Evolutionary conservation across 305 asterid genomes (phyloP).

Genomic region (Withania somnifera): DNA sequence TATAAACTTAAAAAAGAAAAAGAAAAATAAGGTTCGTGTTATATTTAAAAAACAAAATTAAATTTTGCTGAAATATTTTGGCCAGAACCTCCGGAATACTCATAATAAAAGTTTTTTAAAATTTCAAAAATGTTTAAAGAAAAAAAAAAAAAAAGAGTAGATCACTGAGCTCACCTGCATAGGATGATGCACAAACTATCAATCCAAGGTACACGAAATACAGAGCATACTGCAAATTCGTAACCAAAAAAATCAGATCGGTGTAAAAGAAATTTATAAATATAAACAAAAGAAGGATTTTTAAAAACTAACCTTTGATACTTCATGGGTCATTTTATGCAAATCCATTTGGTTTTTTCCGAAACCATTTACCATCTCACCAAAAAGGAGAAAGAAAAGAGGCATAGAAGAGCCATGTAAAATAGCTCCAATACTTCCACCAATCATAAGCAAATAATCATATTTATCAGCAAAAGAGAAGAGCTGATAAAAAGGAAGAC

Average conservation of each 20-base stretch:
- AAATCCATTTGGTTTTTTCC: constrained; percentile 94
- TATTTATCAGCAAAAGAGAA: constrained; percentile 81
- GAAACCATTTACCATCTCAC: constrained; percentile 93
- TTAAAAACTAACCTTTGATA: constrained; percentile 47
- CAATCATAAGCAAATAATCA: constrained; percentile 54
- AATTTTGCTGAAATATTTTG: too few relatives aligned
- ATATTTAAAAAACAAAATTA: too few relatives aligned
- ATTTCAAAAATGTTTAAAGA: too few relatives aligned
- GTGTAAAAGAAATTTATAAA: neutral
- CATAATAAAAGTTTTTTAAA: neutral
- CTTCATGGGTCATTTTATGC: constrained; percentile 78
- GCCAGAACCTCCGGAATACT: too few relatives aligned
- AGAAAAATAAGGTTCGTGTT: too few relatives aligned
- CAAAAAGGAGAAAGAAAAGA: constrained; percentile 85
- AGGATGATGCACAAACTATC: constrained; percentile 86
- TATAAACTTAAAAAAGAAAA: too few relatives aligned
- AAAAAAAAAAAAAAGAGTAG: neutral
- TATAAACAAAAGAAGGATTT: neutral
- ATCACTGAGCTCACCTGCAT: constrained; percentile 63
- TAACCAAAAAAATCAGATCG: constrained; percentile 41
- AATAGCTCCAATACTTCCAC: constrained; percentile 80
- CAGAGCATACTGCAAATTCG: constrained; percentile 75
- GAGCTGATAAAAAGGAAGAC: constrained; percentile 75
- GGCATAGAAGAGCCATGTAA: constrained; percentile 98
- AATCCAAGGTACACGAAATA: constrained; percentile 94